A percentile compares a stretch with the other conserved stretches of the same genome.
Evolutionary conservation across 2,329 filamentous ascomycete genomes (phyloP).

Genomic region (Botryosphaeria dothidea): DNA sequence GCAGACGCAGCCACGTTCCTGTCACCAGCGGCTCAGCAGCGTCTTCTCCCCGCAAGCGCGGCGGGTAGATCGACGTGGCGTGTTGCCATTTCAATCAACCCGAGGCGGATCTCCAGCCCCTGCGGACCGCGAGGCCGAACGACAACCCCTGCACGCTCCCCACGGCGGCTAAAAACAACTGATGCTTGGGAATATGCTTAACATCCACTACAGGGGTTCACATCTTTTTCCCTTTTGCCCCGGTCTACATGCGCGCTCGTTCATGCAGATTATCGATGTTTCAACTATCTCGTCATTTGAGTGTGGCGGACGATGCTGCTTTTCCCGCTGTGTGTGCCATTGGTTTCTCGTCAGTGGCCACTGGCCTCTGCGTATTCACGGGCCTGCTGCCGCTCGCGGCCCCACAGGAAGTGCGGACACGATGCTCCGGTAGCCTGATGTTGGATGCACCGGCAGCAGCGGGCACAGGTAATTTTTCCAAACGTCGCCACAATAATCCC

Average conservation of each 20-base stretch:
- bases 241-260: neutral
- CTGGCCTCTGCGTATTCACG: neutral
- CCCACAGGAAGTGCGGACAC: neutral
- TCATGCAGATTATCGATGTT: neutral
- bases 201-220: neutral
- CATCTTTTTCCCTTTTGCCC: neutral
- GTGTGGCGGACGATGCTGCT: neutral
- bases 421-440: slow-evolving; percentile 1
- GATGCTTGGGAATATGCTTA: slow-evolving; percentile 12
- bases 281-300: neutral
- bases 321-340: no score
- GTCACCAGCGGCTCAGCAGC: neutral
- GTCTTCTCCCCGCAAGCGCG: neutral
- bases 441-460: neutral
- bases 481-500: neutral
- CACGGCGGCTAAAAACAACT: neutral
- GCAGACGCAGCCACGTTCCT: neutral
- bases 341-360: neutral
- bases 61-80: slow-evolving; percentile 1
- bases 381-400: neutral
- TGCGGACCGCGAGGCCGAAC: slow-evolving; percentile 2
- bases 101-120: slow-evolving; percentile 13
- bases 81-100: slow-evolving; percentile 1
- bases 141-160: neutral
- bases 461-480: neutral